Evolutionary conservation across 768 basidiomycete species (phyloP).

Genomic region (Peribolospora kevripleyi): DNA sequence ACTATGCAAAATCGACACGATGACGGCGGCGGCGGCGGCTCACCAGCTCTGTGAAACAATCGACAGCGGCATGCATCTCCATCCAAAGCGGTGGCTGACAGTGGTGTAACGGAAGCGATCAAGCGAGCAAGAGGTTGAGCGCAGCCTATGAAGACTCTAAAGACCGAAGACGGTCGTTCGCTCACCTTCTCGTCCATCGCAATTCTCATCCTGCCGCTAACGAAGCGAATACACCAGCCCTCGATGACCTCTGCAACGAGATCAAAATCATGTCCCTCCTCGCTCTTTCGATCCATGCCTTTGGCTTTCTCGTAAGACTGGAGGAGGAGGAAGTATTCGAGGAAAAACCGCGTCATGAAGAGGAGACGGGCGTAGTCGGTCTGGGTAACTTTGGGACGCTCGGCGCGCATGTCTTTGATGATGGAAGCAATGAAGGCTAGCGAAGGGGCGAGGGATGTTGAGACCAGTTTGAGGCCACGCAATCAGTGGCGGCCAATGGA

Average conservation of each 20-base stretch:
- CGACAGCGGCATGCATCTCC: slow-evolving; percentile 78
- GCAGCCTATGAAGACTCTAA: not conserved
- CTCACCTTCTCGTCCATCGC: slow-evolving; percentile 73
- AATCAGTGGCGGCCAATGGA: not conserved
- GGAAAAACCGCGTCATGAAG: slow-evolving; percentile 69
- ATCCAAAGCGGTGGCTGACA: slow-evolving; percentile 77
- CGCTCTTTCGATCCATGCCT: slow-evolving; percentile 9
- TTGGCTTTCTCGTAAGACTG: slow-evolving; percentile 26
- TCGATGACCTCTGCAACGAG: slow-evolving; percentile 67
- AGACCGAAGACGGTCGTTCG: slow-evolving; percentile 6
- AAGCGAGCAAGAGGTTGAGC: not conserved
- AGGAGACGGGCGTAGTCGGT: slow-evolving; percentile 78
- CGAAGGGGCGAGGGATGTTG: not conserved
- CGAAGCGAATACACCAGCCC: slow-evolving; percentile 69
- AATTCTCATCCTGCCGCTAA: slow-evolving; percentile 62
- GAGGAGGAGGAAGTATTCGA: slow-evolving; percentile 53
- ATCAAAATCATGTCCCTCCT: slow-evolving; percentile 15
- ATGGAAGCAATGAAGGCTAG: slow-evolving; percentile 68
- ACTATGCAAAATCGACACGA: not conserved
- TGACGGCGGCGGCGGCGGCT: slow-evolving; percentile 2
- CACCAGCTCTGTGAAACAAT: slow-evolving; percentile 69
- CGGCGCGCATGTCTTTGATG: slow-evolving; percentile 77
- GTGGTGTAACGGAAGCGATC: not conserved
- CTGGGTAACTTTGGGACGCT: slow-evolving; percentile 76
- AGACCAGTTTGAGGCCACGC: not conserved